phyloP scores from a whole-genome alignment of 306 rosid species.

The Argentina anserina region DNA sequence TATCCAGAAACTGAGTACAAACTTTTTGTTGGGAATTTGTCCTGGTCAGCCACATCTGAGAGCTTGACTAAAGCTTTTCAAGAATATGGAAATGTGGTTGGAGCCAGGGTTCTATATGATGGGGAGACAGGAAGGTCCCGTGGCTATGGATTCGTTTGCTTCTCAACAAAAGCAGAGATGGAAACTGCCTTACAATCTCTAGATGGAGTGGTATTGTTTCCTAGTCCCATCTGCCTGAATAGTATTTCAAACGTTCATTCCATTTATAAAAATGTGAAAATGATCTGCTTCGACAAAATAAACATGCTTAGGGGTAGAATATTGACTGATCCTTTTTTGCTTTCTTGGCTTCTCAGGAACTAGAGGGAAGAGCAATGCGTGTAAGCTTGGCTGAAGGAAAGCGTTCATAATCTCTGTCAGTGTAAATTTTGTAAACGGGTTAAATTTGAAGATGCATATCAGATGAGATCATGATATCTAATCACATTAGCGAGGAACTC shows the following conservation, averaged over 20 bases:
- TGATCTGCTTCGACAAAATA: not conserved
- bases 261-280: not conserved
- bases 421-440: constrained; percentile 17
- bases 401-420: constrained; percentile 29
- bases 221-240: not conserved
- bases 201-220: constrained; percentile 55
- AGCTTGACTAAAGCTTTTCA: constrained; percentile 64
- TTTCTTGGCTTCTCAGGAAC: constrained; percentile 49
- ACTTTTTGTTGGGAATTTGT: constrained; percentile 82
- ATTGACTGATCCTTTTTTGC: constrained; percentile 3
- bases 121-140: constrained; percentile 88
- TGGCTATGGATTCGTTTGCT: constrained; percentile 88
- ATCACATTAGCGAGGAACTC: constrained; percentile 17
- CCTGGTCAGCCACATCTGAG: constrained; percentile 88
- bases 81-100: constrained; percentile 83
- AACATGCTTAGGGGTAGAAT: not conserved
- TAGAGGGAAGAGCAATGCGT: constrained; percentile 77
- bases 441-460: constrained; percentile 15
- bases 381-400: constrained; percentile 92
- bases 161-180: constrained; percentile 68
- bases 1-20: constrained; percentile 83
- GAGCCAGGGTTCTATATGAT: constrained; percentile 80
- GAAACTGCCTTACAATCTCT: constrained; percentile 67
- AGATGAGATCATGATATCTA: constrained; percentile 20
- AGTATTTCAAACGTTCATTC: not conserved